phyloP scores from a whole-genome alignment of 1,284 basidiomycete species.

The Peniophora sp. region DNA sequence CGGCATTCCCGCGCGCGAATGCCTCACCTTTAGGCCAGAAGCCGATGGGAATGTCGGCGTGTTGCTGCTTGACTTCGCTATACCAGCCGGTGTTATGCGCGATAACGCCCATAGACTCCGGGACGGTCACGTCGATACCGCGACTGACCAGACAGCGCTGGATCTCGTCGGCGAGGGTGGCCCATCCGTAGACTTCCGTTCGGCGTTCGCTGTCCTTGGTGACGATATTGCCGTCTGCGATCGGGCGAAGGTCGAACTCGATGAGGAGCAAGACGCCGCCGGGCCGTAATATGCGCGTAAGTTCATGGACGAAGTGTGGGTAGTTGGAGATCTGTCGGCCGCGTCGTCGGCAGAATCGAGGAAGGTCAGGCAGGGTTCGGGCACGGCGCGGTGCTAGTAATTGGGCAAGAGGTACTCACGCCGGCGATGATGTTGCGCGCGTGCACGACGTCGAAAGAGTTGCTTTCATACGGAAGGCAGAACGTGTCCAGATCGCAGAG shows the following conservation, averaged over 20 bases:
- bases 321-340: conserved; percentile 51
- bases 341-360: conserved; percentile 1
- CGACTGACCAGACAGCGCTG: conserved; percentile 40
- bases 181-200: conserved; percentile 47
- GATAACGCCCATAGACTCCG: conserved; percentile 36
- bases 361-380: background rate
- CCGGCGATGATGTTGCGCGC: conserved; percentile 58
- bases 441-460: conserved; percentile 58
- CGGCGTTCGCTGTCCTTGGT: conserved; percentile 12
- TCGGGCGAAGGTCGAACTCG: conserved; percentile 46
- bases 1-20: conserved; percentile 25
- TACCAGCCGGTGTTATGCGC: conserved; percentile 10
- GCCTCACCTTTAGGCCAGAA: conserved; percentile 14
- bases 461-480: conserved; percentile 52
- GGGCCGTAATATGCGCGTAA: conserved; percentile 55
- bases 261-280: conserved; percentile 62
- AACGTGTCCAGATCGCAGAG: conserved; percentile 54
- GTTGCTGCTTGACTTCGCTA: conserved; percentile 12
- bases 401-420: conserved; percentile 26
- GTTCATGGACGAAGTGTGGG: conserved; percentile 47
- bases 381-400: no score
- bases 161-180: conserved; percentile 52
- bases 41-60: conserved; percentile 14
- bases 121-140: conserved; percentile 50
- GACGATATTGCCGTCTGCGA: conserved; percentile 33